phyloP scores from a whole-genome alignment of 2,329 filamentous ascomycete genomes.

The Talaromyces sp. region DNA sequence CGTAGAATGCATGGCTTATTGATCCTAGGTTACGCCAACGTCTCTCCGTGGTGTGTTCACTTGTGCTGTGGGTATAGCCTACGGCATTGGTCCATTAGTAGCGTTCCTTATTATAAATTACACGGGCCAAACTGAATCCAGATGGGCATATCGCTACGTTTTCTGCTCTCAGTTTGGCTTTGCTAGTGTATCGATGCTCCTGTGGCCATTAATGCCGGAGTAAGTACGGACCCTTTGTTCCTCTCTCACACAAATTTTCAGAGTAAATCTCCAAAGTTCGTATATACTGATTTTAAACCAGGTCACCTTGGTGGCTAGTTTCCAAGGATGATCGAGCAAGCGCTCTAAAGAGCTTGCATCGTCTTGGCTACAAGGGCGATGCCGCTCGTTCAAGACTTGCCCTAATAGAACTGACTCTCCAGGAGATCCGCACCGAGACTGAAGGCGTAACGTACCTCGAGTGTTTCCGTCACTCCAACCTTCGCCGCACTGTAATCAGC shows the following conservation, averaged over 20 bases:
- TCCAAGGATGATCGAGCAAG: neutral
- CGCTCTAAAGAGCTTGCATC: neutral
- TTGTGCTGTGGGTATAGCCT: neutral
- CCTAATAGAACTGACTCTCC: neutral
- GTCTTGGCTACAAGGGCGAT: neutral
- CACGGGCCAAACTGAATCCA: neutral
- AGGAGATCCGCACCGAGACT: conserved; percentile 30
- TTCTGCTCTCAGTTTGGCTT: neutral
- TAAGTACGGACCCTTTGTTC: neutral
- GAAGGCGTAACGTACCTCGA: conserved; percentile 42
- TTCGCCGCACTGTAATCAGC: conserved; percentile 43
- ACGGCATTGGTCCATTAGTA: neutral
- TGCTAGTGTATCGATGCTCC: neutral
- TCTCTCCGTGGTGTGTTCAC: neutral
- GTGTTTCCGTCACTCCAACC: conserved; percentile 43
- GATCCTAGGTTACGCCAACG: neutral
- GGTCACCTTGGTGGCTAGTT: neutral
- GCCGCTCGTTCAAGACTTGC: neutral
- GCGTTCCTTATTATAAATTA: neutral
- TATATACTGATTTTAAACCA: too few species aligned
- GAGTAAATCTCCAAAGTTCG: neutral
- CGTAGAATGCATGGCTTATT: neutral
- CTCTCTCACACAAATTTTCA: too few species aligned
- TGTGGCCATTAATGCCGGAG: neutral
- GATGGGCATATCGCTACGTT: neutral